Percentiles rank a stretch among this genome's conserved stretches.
Conservation (phyloP, 176 grass and related monocot species). For the Lolium multiflorum region DNA sequence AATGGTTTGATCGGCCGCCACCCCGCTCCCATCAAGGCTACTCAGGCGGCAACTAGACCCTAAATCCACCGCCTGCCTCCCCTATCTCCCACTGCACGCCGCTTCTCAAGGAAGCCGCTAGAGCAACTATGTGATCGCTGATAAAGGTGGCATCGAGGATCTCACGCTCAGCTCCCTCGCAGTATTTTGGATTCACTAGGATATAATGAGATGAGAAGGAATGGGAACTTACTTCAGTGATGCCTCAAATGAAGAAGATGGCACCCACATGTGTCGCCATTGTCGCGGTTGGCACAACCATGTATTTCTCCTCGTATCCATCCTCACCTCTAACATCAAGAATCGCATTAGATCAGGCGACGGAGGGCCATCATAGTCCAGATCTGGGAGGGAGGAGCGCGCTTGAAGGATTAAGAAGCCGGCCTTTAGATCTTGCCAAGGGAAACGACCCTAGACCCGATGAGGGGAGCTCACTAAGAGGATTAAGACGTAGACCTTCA, state of each 20-base stretch:
- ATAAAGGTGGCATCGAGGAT: neutral
- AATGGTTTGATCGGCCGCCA: neutral
- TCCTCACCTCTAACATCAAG: neutral
- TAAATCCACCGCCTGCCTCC: neutral
- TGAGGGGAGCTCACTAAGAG: no score
- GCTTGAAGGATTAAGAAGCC: no score
- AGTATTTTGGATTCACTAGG: neutral
- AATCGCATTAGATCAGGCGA: neutral
- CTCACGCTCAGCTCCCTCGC: neutral
- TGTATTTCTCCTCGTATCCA: neutral
- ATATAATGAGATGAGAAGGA: no score
- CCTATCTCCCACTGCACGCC: neutral
- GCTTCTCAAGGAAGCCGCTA: neutral
- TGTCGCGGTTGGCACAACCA: neutral
- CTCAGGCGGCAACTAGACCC: neutral
- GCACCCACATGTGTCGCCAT: neutral
- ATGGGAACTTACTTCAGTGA: neutral
- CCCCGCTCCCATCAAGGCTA: neutral
- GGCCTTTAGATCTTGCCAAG: no score
- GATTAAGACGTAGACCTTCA: no score
- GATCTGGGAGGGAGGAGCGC: no score
- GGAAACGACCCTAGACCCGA: no score
- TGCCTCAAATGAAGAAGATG: neutral
- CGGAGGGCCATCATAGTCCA: neutral
- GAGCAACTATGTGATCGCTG: accelerated